Conservation (phyloP, 2,329 filamentous ascomycete species). For the Atkinsonella texensis region DNA sequence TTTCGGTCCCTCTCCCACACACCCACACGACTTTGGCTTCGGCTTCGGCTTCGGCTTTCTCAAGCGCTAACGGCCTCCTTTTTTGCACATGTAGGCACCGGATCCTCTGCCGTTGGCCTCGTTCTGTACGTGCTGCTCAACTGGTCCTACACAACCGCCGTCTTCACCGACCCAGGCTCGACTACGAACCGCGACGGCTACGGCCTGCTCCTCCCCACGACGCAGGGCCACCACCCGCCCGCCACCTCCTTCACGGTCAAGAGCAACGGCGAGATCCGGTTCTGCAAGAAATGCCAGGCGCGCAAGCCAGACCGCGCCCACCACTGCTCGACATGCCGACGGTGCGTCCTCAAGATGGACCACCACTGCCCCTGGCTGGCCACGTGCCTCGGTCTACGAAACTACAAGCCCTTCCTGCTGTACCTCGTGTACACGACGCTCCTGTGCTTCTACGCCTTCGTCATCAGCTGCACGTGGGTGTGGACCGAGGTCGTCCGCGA, state of each 20-base stretch:
- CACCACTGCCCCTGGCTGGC: conserved; percentile 98
- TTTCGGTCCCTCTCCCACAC: no score
- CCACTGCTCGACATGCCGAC: conserved; percentile 89
- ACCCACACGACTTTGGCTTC: no score
- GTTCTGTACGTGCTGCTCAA: conserved; percentile 68
- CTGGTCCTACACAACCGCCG: conserved; percentile 81
- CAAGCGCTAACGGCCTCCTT: neutral
- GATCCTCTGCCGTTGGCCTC: conserved; percentile 51
- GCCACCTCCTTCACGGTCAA: conserved; percentile 83
- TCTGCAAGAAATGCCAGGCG: conserved; percentile 94
- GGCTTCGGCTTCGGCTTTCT: no score
- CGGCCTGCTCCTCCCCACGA: conserved; percentile 68
- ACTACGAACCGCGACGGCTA: conserved; percentile 58
- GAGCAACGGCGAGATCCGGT: conserved; percentile 73
- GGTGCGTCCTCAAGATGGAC: conserved; percentile 98
- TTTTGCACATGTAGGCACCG: conserved; percentile 29
- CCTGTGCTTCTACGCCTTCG: conserved; percentile 74
- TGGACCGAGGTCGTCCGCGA: conserved; percentile 69
- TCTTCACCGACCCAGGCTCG: conserved; percentile 81
- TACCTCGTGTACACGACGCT: conserved; percentile 83
- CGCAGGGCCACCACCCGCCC: conserved; percentile 30
- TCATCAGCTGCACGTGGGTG: conserved; percentile 68
- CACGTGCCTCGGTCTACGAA: conserved; percentile 83
- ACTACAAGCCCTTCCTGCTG: conserved; percentile 90
- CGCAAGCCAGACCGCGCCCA: conserved; percentile 92